A percentile compares a stretch with the other conserved stretches of the same genome.
Conservation (phyloP, 345 rosid species). For the Boechera retrofracta region DNA sequence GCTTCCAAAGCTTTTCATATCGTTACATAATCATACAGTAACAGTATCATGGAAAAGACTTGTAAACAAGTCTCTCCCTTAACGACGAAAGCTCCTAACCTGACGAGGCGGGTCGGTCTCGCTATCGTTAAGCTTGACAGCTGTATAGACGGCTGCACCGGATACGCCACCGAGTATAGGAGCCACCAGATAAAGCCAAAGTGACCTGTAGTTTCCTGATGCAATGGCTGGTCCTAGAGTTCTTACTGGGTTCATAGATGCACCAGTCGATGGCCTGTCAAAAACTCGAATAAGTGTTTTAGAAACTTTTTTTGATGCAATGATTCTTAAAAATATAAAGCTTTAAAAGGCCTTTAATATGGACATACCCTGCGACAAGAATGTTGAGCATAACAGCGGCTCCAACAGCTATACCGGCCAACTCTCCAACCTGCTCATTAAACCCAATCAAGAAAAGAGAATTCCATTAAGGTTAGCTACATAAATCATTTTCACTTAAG, state of each 20-base stretch:
- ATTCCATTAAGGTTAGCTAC: not conserved
- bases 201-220: constrained; percentile 73
- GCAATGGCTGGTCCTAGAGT: constrained; percentile 96
- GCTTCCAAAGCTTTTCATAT: constrained; percentile 26
- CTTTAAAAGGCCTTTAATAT: not conserved
- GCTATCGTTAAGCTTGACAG: constrained; percentile 74
- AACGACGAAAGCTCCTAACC: constrained; percentile 91
- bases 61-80: constrained; percentile 34
- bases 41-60: constrained; percentile 31
- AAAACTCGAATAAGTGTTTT: constrained; percentile 12
- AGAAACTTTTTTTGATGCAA: constrained; percentile 18
- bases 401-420: constrained; percentile 98
- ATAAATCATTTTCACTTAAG: not conserved
- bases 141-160: constrained; percentile 78
- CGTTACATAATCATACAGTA: constrained; percentile 38
- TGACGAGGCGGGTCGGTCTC: constrained; percentile 68
- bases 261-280: constrained; percentile 84
- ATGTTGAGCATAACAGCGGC: constrained; percentile 96
- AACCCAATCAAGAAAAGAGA: constrained; percentile 11
- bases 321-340: not conserved
- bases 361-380: constrained; percentile 80
- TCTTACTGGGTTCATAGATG: constrained; percentile 54
- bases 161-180: constrained; percentile 86
- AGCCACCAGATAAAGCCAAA: constrained; percentile 87
- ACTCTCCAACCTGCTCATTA: constrained; percentile 80